These are phyloP conservation scores for Maudiozyma humilis DNA, from an alignment of 1,139 yeast species.

Conservation along the genomic window DNA sequence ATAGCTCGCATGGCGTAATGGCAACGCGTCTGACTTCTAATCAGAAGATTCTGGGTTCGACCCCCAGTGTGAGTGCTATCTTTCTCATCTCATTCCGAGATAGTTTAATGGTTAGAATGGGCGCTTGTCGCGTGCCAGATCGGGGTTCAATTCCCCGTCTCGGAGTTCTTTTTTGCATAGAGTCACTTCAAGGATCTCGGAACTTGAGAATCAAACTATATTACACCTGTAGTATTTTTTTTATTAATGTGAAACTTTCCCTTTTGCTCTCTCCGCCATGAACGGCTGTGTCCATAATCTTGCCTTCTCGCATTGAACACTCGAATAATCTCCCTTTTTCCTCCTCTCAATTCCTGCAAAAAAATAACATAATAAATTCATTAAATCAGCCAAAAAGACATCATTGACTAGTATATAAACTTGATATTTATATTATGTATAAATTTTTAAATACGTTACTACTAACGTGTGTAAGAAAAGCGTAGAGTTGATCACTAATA, in stretches of 20 bases:
- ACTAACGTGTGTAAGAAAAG: not conserved
- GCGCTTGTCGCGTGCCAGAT: conserved; percentile 36
- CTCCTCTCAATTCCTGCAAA: no score
- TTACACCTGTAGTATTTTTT: no score
- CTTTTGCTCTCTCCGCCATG: not conserved
- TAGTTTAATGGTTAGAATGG: conserved; percentile 34
- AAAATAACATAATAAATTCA: conserved; percentile 1
- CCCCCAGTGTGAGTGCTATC: conserved; percentile 51
- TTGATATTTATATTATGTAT: conserved; percentile 1
- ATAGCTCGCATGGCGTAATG: conserved; percentile 53
- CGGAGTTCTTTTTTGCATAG: conserved; percentile 23
- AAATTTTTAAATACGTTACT: not conserved
- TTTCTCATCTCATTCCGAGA: conserved; percentile 26
- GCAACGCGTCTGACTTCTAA: conserved; percentile 61
- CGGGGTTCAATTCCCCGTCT: conserved; percentile 36
- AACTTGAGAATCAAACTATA: no score
- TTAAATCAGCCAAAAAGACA: conserved; percentile 11
- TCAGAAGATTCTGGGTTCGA: conserved; percentile 59
- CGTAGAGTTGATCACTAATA: not conserved
- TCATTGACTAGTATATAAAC: conserved; percentile 11
- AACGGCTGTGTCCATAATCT: not conserved
- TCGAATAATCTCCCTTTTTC: no score
- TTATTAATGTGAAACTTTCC: no score
- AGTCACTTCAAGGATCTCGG: not conserved
- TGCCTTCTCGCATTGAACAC: no score